Evolutionary conservation across 75 land plant species (phyloP), one percentile per base, ranked within the genome.

Genomic region (Cupressus sempervirens): DNA sequence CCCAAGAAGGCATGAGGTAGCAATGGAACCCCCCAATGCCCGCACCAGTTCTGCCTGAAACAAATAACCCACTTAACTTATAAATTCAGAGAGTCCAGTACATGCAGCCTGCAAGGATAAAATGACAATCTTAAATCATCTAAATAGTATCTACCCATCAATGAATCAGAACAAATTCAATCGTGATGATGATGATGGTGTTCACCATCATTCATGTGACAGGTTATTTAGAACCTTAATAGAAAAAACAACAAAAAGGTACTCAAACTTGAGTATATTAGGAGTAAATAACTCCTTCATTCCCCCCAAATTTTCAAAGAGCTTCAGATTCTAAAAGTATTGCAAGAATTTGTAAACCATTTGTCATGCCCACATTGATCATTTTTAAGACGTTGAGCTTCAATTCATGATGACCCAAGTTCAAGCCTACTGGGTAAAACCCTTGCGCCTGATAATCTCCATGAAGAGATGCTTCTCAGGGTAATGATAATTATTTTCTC

Each of bases 1-100:
- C 77, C 99, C 99, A 32, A 98, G 92, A 18, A 98, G 94, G 83
- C 96, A 92, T n/a, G 99, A 34, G 54, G 99, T 93, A 45, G 97
- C 94, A 68, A 62, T 83, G 62, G 88, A 93, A 84, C 99, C 99
- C 48, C 99, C 99, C 26, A 92, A 84, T 62, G 93, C 93, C 77
- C 95, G 87, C 45, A 98, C 81, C 67, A 95, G 91, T 83, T 98
- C 97, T 82, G 92, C 99, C 99, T 97, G 85, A 45, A 75, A 79
- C 81, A 79, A 76, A 76, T 23, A 38, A 76, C 26, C 81, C 45
- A 10, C 29, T 26, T 45, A 79, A 26, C n/a, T 79, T 45, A 26
- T n/a, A 26, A 43, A 79, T 43, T 79, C 81, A 26, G 4, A 13
- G 36, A 79, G 8, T 45, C 50, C 9, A 43, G 26, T 79, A n/a